A percentile compares a stretch with the other conserved stretches of the same genome.
Evolutionary conservation across 176 grass and related monocot species (phyloP).

Genomic region (Bonia amplexicaulis): DNA sequence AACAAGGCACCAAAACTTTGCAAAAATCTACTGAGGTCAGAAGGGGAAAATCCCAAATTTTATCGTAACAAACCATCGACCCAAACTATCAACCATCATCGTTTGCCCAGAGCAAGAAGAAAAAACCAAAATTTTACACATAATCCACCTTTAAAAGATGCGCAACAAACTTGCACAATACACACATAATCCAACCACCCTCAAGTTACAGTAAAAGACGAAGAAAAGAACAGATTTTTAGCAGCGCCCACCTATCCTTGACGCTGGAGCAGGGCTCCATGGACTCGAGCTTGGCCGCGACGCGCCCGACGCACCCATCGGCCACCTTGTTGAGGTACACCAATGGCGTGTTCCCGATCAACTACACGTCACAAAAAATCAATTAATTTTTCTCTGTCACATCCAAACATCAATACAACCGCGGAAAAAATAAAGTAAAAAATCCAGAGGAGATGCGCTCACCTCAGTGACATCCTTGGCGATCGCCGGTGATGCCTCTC

Average conservation of each 20-base stretch:
- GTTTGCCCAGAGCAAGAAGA: neutral
- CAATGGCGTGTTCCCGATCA: constrained; percentile 90
- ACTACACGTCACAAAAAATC: constrained; percentile 28
- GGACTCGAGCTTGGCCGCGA: constrained; percentile 87
- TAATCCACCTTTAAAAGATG: neutral
- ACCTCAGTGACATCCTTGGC: constrained; percentile 84
- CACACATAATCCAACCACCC: neutral
- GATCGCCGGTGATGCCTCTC: constrained; percentile 42
- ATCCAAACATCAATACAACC: neutral
- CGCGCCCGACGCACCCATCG: constrained; percentile 51
- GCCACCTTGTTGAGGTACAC: constrained; percentile 88
- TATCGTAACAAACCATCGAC: neutral
- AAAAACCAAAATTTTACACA: neutral
- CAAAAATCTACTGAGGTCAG: too few species aligned
- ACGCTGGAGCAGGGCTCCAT: constrained; percentile 99
- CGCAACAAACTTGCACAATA: too few species aligned
- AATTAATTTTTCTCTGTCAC: neutral
- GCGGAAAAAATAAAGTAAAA: neutral
- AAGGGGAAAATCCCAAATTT: neutral
- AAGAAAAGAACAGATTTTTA: too few species aligned
- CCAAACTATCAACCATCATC: neutral
- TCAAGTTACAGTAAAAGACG: neutral
- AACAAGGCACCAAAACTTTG: too few species aligned
- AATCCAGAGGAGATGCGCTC: neutral
- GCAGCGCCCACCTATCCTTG: constrained; percentile 61